Percentiles rank a stretch among this genome's conserved stretches.
Evolutionary conservation across 1,284 basidiomycete genomes (phyloP).

Genomic region (Thelephora terrestris): DNA sequence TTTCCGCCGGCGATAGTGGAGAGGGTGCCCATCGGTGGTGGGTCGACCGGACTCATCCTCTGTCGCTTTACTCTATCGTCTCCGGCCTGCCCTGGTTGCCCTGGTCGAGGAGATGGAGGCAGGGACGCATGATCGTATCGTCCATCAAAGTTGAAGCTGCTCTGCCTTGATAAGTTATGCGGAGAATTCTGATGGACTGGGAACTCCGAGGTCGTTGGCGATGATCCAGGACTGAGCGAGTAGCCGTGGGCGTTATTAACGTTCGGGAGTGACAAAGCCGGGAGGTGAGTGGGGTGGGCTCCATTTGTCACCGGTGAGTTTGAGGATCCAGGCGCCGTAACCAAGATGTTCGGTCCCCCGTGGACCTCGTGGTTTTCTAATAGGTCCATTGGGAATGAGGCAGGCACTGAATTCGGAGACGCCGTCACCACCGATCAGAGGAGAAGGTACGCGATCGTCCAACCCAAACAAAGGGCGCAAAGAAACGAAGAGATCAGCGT

Average conservation of each 20-base stretch:
- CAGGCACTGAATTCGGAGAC: conserved; percentile 33
- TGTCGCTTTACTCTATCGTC: conserved; percentile 26
- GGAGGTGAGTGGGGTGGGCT: conserved; percentile 21
- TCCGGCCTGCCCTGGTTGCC: conserved; percentile 21
- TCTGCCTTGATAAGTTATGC: conserved; percentile 42
- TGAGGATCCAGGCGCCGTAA: conserved; percentile 45
- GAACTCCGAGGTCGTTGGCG: conserved; percentile 56
- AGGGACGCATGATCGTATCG: conserved; percentile 22
- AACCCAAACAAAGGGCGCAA: background rate
- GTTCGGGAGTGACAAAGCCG: background rate
- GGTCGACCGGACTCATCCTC: conserved; percentile 18
- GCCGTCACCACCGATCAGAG: background rate
- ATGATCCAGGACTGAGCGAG: conserved; percentile 46
- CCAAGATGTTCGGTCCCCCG: conserved; percentile 53
- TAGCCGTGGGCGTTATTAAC: conserved; percentile 8
- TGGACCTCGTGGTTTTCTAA: conserved; percentile 31
- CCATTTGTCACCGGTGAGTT: conserved; percentile 23
- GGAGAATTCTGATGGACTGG: conserved; percentile 30
- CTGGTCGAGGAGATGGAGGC: conserved; percentile 23
- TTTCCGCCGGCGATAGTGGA: background rate
- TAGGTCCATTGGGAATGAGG: conserved; percentile 51
- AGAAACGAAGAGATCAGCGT: conserved; percentile 5
- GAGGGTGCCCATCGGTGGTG: conserved; percentile 3
- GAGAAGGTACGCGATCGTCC: background rate
- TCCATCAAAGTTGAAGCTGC: conserved; percentile 31